These are phyloP conservation scores for Coemansia furcata DNA, from an alignment of 192 early-diverging fungal genomes.

Conservation along the genomic window DNA sequence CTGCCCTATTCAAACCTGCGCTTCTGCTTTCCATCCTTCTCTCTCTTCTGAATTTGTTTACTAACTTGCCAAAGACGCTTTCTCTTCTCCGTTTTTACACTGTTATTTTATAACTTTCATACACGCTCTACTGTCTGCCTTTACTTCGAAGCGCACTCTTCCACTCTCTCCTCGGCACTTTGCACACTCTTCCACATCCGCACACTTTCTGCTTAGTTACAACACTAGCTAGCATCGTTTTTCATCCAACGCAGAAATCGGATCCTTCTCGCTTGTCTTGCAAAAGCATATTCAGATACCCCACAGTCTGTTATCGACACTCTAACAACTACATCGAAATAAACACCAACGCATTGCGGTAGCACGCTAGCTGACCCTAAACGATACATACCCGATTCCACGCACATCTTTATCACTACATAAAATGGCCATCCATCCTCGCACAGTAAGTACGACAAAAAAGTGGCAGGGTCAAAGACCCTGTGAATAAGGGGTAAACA, in stretches of 20 bases:
- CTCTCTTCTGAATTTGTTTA: constrained; percentile 2
- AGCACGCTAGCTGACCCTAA: not conserved
- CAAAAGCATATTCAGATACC: not conserved
- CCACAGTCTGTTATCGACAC: not conserved
- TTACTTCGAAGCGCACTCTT: not conserved
- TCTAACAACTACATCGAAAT: not conserved
- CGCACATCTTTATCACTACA: not conserved
- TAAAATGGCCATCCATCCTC: not conserved
- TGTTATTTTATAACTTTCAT: not conserved
- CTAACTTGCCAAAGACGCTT: not conserved
- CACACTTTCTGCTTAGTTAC: not conserved
- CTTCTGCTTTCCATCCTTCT: not conserved
- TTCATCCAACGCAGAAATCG: not conserved
- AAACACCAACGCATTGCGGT: not conserved
- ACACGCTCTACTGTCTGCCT: not conserved
- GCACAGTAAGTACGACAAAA: not conserved
- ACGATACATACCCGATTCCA: not conserved
- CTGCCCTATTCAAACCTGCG: not conserved
- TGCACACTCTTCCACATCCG: not conserved
- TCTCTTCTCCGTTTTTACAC: not conserved
- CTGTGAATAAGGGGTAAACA: not conserved
- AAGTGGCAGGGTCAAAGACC: not conserved
- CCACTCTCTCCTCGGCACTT: not conserved
- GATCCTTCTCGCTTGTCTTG: not conserved
- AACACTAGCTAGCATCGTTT: not conserved